These are phyloP conservation scores for Haplosporangium sp. DNA, from an alignment of 371 early-diverging fungal genomes.

Conservation along the genomic window DNA sequence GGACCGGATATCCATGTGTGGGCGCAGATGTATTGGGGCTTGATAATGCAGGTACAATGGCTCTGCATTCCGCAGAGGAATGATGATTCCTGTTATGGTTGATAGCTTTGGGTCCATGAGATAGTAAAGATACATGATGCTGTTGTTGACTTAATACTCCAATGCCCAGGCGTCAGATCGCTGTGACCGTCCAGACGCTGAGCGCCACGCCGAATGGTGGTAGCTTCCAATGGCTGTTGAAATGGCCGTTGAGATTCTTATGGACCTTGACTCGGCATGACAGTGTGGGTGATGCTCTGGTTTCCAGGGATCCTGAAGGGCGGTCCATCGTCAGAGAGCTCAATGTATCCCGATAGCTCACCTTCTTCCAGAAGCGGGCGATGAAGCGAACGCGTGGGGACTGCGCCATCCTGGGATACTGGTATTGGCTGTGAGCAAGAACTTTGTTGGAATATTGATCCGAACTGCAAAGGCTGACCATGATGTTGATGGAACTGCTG, in stretches of 20 bases:
- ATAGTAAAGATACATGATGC: conserved; percentile 37
- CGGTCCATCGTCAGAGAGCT: conserved; percentile 3
- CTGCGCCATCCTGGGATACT: not conserved
- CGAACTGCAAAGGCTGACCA: not conserved
- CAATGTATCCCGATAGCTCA: conserved; percentile 33
- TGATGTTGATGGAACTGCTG: not conserved
- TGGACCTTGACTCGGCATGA: conserved; percentile 31
- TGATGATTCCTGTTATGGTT: conserved; percentile 3
- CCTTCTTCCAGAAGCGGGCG: conserved; percentile 26
- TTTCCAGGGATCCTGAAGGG: conserved; percentile 24
- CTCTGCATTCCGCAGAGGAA: too few species aligned
- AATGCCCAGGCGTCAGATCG: conserved; percentile 27
- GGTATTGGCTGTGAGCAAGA: not conserved
- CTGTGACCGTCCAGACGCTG: not conserved
- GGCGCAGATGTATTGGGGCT: not conserved
- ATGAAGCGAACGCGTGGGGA: too few species aligned
- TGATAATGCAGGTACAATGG: not conserved
- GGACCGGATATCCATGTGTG: not conserved
- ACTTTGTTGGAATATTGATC: not conserved
- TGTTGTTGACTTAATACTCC: conserved; percentile 43
- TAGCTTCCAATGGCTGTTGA: not conserved
- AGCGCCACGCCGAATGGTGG: not conserved
- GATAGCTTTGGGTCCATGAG: conserved; percentile 44
- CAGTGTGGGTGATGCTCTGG: conserved; percentile 36
- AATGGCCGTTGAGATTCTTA: conserved; percentile 27